A percentile compares a stretch with the other conserved stretches of the same genome.
Evolutionary conservation across 805 yeast genomes (phyloP).

Genomic region (Candida railenensis): DNA sequence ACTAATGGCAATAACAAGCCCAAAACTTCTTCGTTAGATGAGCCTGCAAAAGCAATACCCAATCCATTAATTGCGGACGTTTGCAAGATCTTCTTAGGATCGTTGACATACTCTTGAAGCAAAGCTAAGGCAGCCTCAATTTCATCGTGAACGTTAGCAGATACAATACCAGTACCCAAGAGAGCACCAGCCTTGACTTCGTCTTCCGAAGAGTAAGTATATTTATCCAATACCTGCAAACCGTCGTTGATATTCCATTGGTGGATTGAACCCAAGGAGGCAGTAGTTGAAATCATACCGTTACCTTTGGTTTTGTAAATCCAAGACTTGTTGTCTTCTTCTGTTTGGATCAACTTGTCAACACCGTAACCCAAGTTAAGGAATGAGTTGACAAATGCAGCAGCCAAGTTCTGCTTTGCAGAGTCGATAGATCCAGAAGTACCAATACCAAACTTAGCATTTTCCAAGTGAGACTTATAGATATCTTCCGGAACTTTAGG

Average conservation of each 20-base stretch:
- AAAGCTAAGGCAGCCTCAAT: constrained; percentile 88
- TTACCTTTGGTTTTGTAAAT: constrained; percentile 87
- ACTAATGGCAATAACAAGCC: constrained; percentile 78
- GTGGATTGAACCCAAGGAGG: constrained; percentile 83
- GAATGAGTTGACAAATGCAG: constrained; percentile 90
- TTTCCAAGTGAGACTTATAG: constrained; percentile 87
- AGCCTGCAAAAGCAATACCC: constrained; percentile 94
- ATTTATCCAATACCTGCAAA: constrained; percentile 84
- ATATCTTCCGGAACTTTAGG: constrained; percentile 96
- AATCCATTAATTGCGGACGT: constrained; percentile 86
- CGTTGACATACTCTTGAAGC: constrained; percentile 77
- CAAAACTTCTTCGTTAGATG: constrained; percentile 80
- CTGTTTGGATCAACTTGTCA: constrained; percentile 76
- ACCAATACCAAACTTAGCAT: constrained; percentile 56
- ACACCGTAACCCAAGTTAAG: constrained; percentile 88
- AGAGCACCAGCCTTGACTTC: constrained; percentile 96
- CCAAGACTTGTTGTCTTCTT: constrained; percentile 74
- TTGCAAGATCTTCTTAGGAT: constrained; percentile 60
- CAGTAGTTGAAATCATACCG: constrained; percentile 91
- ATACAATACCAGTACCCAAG: constrained; percentile 89
- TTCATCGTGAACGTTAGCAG: constrained; percentile 93
- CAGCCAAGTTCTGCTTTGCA: constrained; percentile 92
- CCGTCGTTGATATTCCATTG: constrained; percentile 93
- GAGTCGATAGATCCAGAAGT: constrained; percentile 67
- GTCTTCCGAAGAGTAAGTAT: constrained; percentile 78